Conservation (phyloP, 2,329 filamentous ascomycete genomes). For the Colletotrichum destructivum region DNA sequence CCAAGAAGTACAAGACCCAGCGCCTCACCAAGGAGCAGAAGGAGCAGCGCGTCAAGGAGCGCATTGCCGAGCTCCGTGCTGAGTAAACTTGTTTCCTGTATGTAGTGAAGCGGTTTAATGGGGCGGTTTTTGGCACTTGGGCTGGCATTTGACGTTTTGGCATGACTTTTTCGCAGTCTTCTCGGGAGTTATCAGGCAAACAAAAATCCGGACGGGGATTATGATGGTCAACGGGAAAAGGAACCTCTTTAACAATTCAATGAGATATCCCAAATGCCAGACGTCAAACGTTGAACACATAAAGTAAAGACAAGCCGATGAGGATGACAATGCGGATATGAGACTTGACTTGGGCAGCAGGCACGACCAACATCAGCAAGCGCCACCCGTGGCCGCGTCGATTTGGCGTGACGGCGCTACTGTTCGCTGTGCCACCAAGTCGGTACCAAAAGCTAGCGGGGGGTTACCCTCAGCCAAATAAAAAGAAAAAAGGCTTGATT, state of each 20-base stretch:
- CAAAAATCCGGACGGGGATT: constrained; percentile 37
- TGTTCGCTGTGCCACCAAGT: background rate
- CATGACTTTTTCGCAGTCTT: constrained; percentile 38
- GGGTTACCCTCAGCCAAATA: background rate
- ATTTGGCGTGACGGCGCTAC: background rate
- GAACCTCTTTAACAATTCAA: constrained; percentile 39
- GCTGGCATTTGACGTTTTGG: constrained; percentile 41
- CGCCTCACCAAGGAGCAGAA: constrained; percentile 91
- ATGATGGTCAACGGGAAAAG: constrained; percentile 37
- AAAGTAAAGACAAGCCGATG: background rate
- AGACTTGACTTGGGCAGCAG: background rate
- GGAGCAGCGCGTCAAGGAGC: constrained; percentile 86
- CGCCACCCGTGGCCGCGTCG: background rate
- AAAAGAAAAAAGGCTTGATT: background rate
- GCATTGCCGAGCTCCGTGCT: constrained; percentile 85
- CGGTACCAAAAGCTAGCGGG: background rate
- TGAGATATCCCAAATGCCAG: constrained; percentile 43
- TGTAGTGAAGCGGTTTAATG: constrained; percentile 32
- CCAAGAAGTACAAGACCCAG: constrained; percentile 84
- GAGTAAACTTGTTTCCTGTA: constrained; percentile 54
- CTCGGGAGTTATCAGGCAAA: constrained; percentile 42
- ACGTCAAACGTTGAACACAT: constrained; percentile 34
- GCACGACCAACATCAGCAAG: background rate
- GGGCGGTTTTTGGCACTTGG: constrained; percentile 14
- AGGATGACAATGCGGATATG: too few relatives aligned